Evolutionary conservation across 2,329 filamentous ascomycete species (phyloP).

Genomic region (Exophiala sp.): DNA sequence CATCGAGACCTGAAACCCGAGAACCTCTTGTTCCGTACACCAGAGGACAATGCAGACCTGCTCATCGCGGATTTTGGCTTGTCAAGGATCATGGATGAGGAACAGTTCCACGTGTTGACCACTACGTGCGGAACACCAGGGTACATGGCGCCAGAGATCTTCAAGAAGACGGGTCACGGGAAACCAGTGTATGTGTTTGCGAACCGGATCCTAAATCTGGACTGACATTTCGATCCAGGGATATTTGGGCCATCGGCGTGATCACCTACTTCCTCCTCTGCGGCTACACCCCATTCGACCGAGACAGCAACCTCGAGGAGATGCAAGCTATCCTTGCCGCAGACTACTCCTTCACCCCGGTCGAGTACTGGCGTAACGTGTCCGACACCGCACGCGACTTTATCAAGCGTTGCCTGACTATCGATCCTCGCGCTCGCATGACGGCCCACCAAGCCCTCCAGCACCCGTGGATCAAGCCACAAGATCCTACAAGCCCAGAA

Average conservation of each 20-base stretch:
- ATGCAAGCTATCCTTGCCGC: constrained; percentile 98
- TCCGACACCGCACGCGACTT: constrained; percentile 84
- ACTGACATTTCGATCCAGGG: constrained; percentile 43
- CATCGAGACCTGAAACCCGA: constrained; percentile 97
- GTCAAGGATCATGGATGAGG: constrained; percentile 96
- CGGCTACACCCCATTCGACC: constrained; percentile 96
- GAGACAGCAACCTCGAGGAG: constrained; percentile 95
- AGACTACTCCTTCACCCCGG: constrained; percentile 90
- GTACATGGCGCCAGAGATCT: constrained; percentile 99
- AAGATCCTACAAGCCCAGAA: constrained; percentile 41
- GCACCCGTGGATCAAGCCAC: constrained; percentile 62
- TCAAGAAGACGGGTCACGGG: constrained; percentile 96
- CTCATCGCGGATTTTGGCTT: constrained; percentile 96
- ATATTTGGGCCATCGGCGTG: constrained; percentile 96
- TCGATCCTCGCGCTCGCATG: constrained; percentile 82
- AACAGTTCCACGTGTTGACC: constrained; percentile 95
- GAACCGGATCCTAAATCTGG: background rate
- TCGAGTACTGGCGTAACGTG: constrained; percentile 95
- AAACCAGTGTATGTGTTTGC: constrained; percentile 72
- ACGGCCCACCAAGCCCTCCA: constrained; percentile 76
- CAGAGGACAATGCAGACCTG: constrained; percentile 95
- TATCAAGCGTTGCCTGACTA: constrained; percentile 84
- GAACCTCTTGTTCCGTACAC: constrained; percentile 92
- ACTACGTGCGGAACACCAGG: constrained; percentile 97
- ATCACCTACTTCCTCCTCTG: constrained; percentile 98